A percentile compares a stretch with the other conserved stretches of the same genome.
Evolutionary conservation across 345 rosid species (phyloP).

Genomic region (Populus alba): DNA sequence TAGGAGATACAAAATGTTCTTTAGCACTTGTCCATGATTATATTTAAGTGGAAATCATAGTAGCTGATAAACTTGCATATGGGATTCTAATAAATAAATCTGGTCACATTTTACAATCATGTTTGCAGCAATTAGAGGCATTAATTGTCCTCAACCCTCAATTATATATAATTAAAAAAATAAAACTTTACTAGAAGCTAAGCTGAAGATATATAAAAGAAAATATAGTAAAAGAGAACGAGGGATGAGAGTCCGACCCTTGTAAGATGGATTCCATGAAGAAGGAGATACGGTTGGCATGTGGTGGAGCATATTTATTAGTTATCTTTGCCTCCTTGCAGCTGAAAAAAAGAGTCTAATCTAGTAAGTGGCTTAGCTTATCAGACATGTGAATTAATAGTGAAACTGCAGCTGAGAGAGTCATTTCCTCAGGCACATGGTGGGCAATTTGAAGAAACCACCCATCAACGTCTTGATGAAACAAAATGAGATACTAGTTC

Average conservation of each 20-base stretch:
- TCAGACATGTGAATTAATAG: too few species aligned
- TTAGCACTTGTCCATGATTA: too few species aligned
- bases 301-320: slow-evolving; percentile 37
- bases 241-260: slow-evolving; percentile 25
- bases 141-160: too few species aligned
- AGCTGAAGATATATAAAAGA: neutral
- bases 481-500: too few species aligned
- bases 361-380: too few species aligned
- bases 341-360: neutral
- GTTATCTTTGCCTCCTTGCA: neutral
- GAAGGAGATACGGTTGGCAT: slow-evolving; percentile 19
- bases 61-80: too few species aligned
- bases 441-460: too few species aligned
- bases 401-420: too few species aligned
- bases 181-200: neutral
- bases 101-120: neutral
- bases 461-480: too few species aligned
- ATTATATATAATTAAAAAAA: too few species aligned
- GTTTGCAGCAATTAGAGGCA: neutral
- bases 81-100: neutral
- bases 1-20: neutral
- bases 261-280: slow-evolving; percentile 35
- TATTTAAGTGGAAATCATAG: too few species aligned
- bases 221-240: neutral
- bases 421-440: too few species aligned